Evolutionary conservation across 2,329 filamentous ascomycete genomes (phyloP).

Genomic region (Penicillium sp.): DNA sequence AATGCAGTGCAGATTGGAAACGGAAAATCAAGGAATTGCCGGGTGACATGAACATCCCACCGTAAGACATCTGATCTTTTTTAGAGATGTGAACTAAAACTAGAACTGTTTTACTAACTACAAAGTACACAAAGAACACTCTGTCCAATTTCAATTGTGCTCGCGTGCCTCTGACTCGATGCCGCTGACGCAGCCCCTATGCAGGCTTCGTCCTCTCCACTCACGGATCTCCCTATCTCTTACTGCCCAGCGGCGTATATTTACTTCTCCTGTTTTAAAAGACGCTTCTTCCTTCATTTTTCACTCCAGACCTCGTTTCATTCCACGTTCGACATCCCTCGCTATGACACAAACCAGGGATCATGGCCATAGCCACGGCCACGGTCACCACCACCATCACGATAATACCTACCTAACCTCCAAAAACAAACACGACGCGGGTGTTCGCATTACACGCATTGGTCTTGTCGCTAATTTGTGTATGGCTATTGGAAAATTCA

Average conservation of each 20-base stretch:
- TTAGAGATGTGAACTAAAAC: neutral
- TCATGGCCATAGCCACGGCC: slow-evolving; percentile 54
- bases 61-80: neutral
- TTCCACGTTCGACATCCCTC: slow-evolving; percentile 8
- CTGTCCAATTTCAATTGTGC: slow-evolving; percentile 22
- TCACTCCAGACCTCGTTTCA: slow-evolving; percentile 13
- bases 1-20: slow-evolving; percentile 6
- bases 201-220: slow-evolving; percentile 35
- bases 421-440: slow-evolving; percentile 82
- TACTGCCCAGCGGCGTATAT: slow-evolving; percentile 17
- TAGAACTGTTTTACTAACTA: neutral
- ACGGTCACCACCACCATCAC: slow-evolving; percentile 69
- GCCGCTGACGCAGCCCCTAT: slow-evolving; percentile 41
- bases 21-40: slow-evolving; percentile 17
- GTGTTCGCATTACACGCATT: slow-evolving; percentile 88
- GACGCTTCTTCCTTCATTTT: slow-evolving; percentile 6
- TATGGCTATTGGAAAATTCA: slow-evolving; percentile 91
- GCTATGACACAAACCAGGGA: slow-evolving; percentile 45
- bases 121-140: slow-evolving; percentile 16
- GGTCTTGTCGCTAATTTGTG: slow-evolving; percentile 84
- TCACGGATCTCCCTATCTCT: slow-evolving; percentile 14
- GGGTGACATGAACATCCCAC: slow-evolving; percentile 22
- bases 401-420: slow-evolving; percentile 82
- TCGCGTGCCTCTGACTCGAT: slow-evolving; percentile 26
- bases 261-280: slow-evolving; percentile 20